Base-by-base conservation (phyloP, 306 rosid species). In the Potentilla sterilis region DNA sequence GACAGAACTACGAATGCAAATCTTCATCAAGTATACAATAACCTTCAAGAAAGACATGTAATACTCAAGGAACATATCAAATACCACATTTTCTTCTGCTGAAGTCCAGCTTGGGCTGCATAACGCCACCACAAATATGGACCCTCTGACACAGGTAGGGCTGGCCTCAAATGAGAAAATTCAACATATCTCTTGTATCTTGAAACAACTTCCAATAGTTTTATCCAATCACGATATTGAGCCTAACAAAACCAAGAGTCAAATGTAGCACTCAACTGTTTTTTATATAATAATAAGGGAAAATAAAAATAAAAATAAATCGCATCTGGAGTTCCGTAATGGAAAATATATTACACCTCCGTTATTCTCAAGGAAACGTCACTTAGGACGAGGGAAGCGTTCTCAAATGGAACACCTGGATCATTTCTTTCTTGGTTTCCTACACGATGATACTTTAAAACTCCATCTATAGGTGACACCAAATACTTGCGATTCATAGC, bases 201-300 rank as follows among this genome's bases (percentile, higher is more conserved):
- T 44, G 99, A 92, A 78, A 92, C 83, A 67, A 87, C 96, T 89
- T 95, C 99, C 84, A 95, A 72, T 28, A 95, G 90, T 81, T 88
- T 95, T 72, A 95, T 89, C 99, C 97, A 87, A 84, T 95, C 99
- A 80, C 87, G 78, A 81, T 92, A 95, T 79, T 95, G 99, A 51
- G 90, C 86, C 99, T 95, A 75, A 28, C 69, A 82, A 69, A 64
- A 70, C 58, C 72, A 41, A 51, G 49, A 40, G 73, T 69, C 54
- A 41, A 22, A 74, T 40, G 21, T 43, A 78, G 44, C 74, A 68
- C 42, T 34, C 43, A 34, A 19, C 14, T 41, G 21, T 18, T 73
- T 66, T 9, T 70, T 43, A 43, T 16, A 38, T 42, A 14, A 14
- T 42, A 32, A 21, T 64, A 22, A 63, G 18, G 49, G 10, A 35